Evolutionary conservation across 805 yeast genomes (phyloP), one percentile per base, ranked within the genome.

Genomic region (Lachancea thermotolerans): DNA sequence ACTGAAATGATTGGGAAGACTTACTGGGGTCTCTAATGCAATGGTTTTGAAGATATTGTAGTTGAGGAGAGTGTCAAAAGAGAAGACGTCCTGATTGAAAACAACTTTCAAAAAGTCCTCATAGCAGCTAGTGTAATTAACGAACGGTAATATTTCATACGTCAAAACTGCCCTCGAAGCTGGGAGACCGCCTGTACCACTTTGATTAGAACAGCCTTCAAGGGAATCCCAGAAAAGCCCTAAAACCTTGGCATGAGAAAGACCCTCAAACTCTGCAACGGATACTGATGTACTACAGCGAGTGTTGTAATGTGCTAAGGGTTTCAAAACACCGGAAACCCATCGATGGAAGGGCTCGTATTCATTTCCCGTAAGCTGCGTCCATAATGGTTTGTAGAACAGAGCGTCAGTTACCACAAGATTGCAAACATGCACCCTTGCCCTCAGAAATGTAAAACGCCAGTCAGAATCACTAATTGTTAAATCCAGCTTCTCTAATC

Each of bases 271-370:
- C 5, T 56, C 56, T 21, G 34, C 36, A 3, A 65, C 56, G 10
- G 40, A 52, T 7, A 57, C 14, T 16, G 34, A 33, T 2, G 11
- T 18, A 9, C 37, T 37, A 11, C 46, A 25, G n/a, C 60, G 49
- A 35, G 45, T 37, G 39, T 51, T 54, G 9, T 56, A 42, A 49
- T 60, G 62, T 14, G 57, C 49, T 42, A 62, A 53, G 2, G 71
- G 71, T 27, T 53, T 40, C 1, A 65, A 33, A 2, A 59, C 48
- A 1, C 63, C 63, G 15, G 53, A 30, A 9, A 60, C 40, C 70
- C 70, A 65, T 21, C 32, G 30, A 6, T 37, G 15, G 25, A 60
- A 54, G 1, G 45, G 38, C 2, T 16, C 14, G 21, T 42, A 40
- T 2, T 46, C 41, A 10, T 28, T 37, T 4, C 37, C 16, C 6